Evolutionary conservation across 352 stramenopile genomes (phyloP).

Genomic region (Globisporangium takayamanum): DNA sequence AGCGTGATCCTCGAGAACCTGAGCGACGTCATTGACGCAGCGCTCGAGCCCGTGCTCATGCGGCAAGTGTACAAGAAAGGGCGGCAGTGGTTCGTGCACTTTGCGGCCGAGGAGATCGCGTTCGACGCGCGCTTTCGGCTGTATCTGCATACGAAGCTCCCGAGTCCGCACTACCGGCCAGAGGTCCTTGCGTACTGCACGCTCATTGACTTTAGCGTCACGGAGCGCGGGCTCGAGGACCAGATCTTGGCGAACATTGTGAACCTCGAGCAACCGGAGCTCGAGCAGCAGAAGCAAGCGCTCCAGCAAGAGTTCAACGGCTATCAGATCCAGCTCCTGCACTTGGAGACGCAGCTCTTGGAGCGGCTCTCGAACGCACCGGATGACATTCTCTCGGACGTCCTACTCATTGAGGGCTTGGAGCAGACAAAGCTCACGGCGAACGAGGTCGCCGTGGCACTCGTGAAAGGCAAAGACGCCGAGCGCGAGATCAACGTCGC

Average conservation of each 20-base stretch:
- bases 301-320: slow-evolving; percentile 88
- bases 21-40: slow-evolving; percentile 77
- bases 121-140: slow-evolving; percentile 85
- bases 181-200: slow-evolving; percentile 91
- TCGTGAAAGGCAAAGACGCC: slow-evolving; percentile 80
- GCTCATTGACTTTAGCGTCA: slow-evolving; percentile 94
- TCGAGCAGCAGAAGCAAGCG: slow-evolving; percentile 87
- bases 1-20: slow-evolving; percentile 91
- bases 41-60: slow-evolving; percentile 88
- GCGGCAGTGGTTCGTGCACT: slow-evolving; percentile 80
- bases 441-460: slow-evolving; percentile 77
- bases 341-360: slow-evolving; percentile 87
- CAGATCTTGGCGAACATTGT: slow-evolving; percentile 88
- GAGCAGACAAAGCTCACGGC: slow-evolving; percentile 89
- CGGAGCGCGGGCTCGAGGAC: slow-evolving; percentile 85
- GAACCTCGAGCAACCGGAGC: slow-evolving; percentile 80
- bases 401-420: slow-evolving; percentile 89
- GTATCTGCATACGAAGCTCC: slow-evolving; percentile 89
- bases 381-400: slow-evolving; percentile 89
- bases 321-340: slow-evolving; percentile 89
- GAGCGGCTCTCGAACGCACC: slow-evolving; percentile 89
- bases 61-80: slow-evolving; percentile 85
- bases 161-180: slow-evolving; percentile 90
- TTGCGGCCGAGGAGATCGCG: slow-evolving; percentile 87
- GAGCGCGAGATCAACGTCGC: slow-evolving; percentile 90